Base-by-base conservation (phyloP, 73 alveolate species). In the Paramecium sonneborni region DNA sequence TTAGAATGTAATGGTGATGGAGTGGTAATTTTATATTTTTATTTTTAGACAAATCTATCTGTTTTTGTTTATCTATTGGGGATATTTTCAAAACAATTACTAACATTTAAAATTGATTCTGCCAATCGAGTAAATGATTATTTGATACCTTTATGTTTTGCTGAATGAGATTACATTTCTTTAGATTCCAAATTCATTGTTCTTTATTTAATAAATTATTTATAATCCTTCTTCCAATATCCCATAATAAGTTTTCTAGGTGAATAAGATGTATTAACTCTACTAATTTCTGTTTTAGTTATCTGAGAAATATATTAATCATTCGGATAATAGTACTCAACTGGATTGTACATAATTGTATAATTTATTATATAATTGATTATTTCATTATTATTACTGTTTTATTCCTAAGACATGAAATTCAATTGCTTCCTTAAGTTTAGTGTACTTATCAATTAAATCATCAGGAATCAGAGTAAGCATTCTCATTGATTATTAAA, bases 191-290 rank as follows among this genome's bases (percentile, higher is more conserved):
- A 26, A 32, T 62, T 62, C 23, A 26, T 12, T 23, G 67, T 72
- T 8, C 44, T 32, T 37, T 72, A 32, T 18, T 34, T 35, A 37
- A 72, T 72, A 20, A 72, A 72, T 35, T 4, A 11, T 35, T 72
- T 72, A 72, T 72, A 72, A 72, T 72, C 86, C 34, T 72, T 72
- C 21, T 72, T 72, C 86, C 86, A 72, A 41, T 72, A 72, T 18
- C 86, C 86, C 26, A 10, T 72, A 9, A 72, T 72, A 5, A 72
- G 37, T 7, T 35, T 38, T 34, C 44, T 23, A 28, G 86, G 86
- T 12, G 86, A 72, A 72, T 72, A 72, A 5, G 57, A 62, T 9
- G 84, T 62, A 26, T 62, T 62, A 7, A 32, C 23, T 15, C 84
- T 62, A 62, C 10, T 12, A 62, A 32, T 26, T 24, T 62, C 84